A percentile compares a stretch with the other conserved stretches of the same genome.
Evolutionary conservation across 768 basidiomycete species (phyloP).

Genomic region (Phlebiopsis gigantea): DNA sequence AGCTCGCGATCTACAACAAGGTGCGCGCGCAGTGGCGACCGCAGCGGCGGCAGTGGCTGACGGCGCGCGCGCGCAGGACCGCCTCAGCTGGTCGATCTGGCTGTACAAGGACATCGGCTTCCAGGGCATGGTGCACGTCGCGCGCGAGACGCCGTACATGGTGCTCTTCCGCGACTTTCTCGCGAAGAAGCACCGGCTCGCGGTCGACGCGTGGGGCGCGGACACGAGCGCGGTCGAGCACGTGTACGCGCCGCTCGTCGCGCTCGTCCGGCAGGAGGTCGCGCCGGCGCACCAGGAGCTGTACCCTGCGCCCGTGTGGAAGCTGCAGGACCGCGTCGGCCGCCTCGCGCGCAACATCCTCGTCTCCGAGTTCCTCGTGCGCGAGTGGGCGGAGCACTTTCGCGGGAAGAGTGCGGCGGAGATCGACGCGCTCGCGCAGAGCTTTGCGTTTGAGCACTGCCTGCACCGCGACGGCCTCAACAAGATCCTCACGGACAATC

Average conservation of each 20-base stretch:
- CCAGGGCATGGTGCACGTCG: conserved; percentile 71
- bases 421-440: conserved; percentile 68
- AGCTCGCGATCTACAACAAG: conserved; percentile 66
- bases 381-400: conserved; percentile 72
- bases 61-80: too few relatives aligned
- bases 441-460: conserved; percentile 70
- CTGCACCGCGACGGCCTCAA: conserved; percentile 57
- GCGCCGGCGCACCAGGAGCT: conserved; percentile 42
- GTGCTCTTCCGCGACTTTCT: conserved; percentile 60
- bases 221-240: conserved; percentile 51
- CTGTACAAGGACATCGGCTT: conserved; percentile 84
- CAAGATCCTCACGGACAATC: conserved; percentile 27
- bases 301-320: conserved; percentile 66
- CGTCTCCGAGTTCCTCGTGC: conserved; percentile 63
- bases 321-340: conserved; percentile 45
- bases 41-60: conserved; percentile 26
- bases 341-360: conserved; percentile 64
- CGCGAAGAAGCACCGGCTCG: conserved; percentile 72
- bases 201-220: conserved; percentile 75
- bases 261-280: conserved; percentile 56
- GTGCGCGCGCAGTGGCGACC: conserved; percentile 17
- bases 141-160: conserved; percentile 67
- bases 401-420: conserved; percentile 50
- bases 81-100: conserved; percentile 81
- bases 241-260: conserved; percentile 60